Conservation (phyloP, 1,139 yeast genomes). For the Tardiomyces digboiensis region DNA sequence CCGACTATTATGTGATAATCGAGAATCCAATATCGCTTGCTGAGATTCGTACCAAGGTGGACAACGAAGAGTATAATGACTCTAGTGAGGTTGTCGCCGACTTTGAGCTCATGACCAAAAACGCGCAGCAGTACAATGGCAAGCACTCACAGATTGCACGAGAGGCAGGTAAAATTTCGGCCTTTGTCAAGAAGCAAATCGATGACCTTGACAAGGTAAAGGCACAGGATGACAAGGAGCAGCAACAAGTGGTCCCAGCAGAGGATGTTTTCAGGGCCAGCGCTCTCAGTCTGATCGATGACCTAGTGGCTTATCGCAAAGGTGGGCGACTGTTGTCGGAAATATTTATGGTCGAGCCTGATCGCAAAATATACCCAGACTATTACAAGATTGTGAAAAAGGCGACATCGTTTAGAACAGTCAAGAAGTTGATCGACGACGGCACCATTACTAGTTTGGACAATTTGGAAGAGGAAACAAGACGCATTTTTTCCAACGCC, state of each 20-base stretch:
- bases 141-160: not conserved
- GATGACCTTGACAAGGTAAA: no score
- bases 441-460: conserved; percentile 55
- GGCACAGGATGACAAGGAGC: no score
- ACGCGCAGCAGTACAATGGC: conserved; percentile 66
- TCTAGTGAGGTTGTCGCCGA: conserved; percentile 61
- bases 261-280: not conserved
- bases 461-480: conserved; percentile 66
- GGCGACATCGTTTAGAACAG: conserved; percentile 38
- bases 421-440: conserved; percentile 39
- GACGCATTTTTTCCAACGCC: conserved; percentile 65
- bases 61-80: conserved; percentile 40
- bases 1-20: conserved; percentile 80
- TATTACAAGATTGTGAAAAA: conserved; percentile 38
- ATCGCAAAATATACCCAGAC: conserved; percentile 26
- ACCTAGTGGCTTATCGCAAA: not conserved
- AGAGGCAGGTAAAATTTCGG: not conserved
- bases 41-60: conserved; percentile 30
- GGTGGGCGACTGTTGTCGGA: conserved; percentile 15
- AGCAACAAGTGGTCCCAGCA: not conserved
- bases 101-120: conserved; percentile 65
- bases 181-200: not conserved
- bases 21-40: conserved; percentile 78
- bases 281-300: not conserved
- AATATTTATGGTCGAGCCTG: conserved; percentile 39